Percentiles rank a stretch among this genome's conserved stretches.
Evolutionary conservation across 805 yeast genomes (phyloP).

Genomic region (Ogataea paraovalis): DNA sequence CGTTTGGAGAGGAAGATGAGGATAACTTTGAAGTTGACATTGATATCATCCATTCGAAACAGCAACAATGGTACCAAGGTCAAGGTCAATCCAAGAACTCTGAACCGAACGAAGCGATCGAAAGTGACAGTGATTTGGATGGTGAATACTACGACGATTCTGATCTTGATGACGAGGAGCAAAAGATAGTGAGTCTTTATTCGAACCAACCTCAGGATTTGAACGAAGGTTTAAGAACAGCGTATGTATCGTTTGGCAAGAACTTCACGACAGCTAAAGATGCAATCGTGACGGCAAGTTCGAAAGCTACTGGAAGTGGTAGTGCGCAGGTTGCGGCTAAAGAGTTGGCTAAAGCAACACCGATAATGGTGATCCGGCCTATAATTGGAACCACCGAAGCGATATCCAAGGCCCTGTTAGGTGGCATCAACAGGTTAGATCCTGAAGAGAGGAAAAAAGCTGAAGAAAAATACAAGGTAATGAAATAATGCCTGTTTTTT

Average conservation of each 20-base stretch:
- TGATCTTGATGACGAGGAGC: slow-evolving; percentile 32
- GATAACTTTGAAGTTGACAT: slow-evolving; percentile 22
- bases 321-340: slow-evolving; percentile 63
- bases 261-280: slow-evolving; percentile 64
- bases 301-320: slow-evolving; percentile 60
- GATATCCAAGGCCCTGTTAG: slow-evolving; percentile 74
- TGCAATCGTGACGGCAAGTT: slow-evolving; percentile 55
- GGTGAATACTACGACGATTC: slow-evolving; percentile 23
- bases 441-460: slow-evolving; percentile 55
- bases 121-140: slow-evolving; percentile 25
- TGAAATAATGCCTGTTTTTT: no score
- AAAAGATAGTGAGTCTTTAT: slow-evolving; percentile 60
- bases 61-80: not conserved
- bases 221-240: slow-evolving; percentile 70
- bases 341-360: slow-evolving; percentile 71
- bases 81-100: slow-evolving; percentile 1
- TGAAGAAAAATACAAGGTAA: slow-evolving; percentile 59
- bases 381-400: slow-evolving; percentile 93
- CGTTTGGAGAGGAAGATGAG: slow-evolving; percentile 27
- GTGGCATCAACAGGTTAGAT: slow-evolving; percentile 77
- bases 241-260: slow-evolving; percentile 66
- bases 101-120: slow-evolving; percentile 13
- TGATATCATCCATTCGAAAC: slow-evolving; percentile 22
- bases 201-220: slow-evolving; percentile 78
- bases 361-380: slow-evolving; percentile 77